These are phyloP conservation scores for Gynandropsis gynandra DNA, from an alignment of 345 rosid genomes.

Conservation along the genomic window DNA sequence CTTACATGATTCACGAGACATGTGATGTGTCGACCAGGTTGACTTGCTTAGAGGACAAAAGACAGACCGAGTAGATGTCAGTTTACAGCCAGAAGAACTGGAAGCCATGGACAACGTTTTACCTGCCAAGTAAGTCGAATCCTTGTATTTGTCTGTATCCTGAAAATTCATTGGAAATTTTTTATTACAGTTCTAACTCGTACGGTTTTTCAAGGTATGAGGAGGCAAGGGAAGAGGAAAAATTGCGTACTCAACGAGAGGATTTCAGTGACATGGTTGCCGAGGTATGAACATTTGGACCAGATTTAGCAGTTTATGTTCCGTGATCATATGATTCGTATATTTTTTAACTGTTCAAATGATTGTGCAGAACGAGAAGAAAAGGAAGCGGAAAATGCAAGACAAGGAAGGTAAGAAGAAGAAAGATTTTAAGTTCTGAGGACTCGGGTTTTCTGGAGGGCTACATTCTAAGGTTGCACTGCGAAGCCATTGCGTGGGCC, in stretches of 20 bases:
- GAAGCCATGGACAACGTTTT: slow-evolving; percentile 82
- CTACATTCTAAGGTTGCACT: too few relatives aligned
- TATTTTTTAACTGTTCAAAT: too few relatives aligned
- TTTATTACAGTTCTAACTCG: not conserved
- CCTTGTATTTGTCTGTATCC: not conserved
- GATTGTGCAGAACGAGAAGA: slow-evolving; percentile 94
- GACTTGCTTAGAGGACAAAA: slow-evolving; percentile 94
- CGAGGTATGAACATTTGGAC: slow-evolving; percentile 48
- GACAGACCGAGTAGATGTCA: slow-evolving; percentile 82
- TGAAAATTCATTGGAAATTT: too few relatives aligned
- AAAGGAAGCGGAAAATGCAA: slow-evolving; percentile 84
- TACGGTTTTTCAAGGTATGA: slow-evolving; percentile 55
- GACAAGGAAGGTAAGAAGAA: slow-evolving; percentile 93
- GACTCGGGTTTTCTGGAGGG: too few relatives aligned
- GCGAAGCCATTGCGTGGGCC: too few relatives aligned
- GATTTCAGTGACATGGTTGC: slow-evolving; percentile 99
- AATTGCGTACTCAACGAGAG: slow-evolving; percentile 79
- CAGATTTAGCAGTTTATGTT: not conserved
- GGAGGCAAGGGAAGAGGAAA: slow-evolving; percentile 98
- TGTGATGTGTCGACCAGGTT: slow-evolving; percentile 40
- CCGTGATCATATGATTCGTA: too few relatives aligned
- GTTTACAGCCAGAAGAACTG: slow-evolving; percentile 88
- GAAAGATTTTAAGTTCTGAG: slow-evolving; percentile 86
- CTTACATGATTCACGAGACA: too few relatives aligned
- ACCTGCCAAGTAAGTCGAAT: slow-evolving; percentile 75